A percentile compares a stretch with the other conserved stretches of the same genome.
phyloP scores from a whole-genome alignment of 176 grass and related monocot genomes.

The Raddia distichophylla region DNA sequence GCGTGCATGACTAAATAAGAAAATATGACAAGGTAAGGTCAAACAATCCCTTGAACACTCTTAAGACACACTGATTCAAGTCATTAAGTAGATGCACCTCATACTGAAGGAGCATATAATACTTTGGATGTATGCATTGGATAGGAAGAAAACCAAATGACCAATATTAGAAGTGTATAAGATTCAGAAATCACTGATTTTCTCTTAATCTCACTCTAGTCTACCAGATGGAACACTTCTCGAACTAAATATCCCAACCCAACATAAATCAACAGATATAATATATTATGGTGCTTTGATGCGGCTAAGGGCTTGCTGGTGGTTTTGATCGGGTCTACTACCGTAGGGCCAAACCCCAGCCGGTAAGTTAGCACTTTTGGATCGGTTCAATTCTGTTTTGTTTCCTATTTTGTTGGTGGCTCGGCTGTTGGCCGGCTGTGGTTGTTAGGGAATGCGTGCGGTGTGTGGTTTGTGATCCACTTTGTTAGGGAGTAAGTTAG shows the following conservation, averaged over 20 bases:
- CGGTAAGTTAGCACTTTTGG: too few relatives aligned
- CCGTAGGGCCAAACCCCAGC: too few relatives aligned
- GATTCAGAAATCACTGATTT: not conserved
- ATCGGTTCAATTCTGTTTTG: too few relatives aligned
- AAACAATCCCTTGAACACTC: not conserved
- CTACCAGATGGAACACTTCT: not conserved
- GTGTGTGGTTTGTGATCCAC: too few relatives aligned
- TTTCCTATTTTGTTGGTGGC: too few relatives aligned
- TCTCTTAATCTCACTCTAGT: not conserved
- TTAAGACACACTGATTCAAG: not conserved
- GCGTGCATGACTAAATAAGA: not conserved
- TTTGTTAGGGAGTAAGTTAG: too few relatives aligned
- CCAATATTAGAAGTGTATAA: not conserved
- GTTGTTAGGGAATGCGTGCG: too few relatives aligned
- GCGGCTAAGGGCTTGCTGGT: too few relatives aligned
- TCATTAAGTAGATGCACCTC: slow-evolving; percentile 2
- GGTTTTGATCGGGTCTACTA: too few relatives aligned
- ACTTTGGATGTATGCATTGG: not conserved
- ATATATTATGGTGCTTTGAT: not conserved
- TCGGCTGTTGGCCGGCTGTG: too few relatives aligned
- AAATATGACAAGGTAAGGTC: not conserved
- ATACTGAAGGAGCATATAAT: not conserved
- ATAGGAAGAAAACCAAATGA: not conserved
- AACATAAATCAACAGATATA: slow-evolving; percentile 15
- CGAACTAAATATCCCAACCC: not conserved